Evolutionary conservation across 176 grass and related monocot species (phyloP).

Genomic region (Melocanna baccifera): DNA sequence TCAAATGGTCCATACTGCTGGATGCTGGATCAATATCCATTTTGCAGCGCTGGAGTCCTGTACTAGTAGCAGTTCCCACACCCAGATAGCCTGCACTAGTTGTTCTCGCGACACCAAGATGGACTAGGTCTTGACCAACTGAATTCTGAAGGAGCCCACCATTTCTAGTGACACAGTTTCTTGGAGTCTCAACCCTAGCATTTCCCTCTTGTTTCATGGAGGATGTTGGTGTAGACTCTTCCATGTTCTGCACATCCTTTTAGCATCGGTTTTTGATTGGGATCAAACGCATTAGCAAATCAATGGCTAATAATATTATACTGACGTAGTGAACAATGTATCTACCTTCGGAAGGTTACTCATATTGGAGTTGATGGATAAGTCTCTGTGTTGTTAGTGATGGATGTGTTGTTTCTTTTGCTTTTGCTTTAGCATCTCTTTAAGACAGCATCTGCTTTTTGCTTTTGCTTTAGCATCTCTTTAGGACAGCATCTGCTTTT

Average conservation of each 20-base stretch:
- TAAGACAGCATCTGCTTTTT: no score
- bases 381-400: no score
- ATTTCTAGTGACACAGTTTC: constrained; percentile 18
- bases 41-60: constrained; percentile 33
- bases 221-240: constrained; percentile 27
- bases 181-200: constrained; percentile 36
- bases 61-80: not conserved
- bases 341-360: constrained; percentile 39
- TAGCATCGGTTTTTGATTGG: constrained; percentile 10
- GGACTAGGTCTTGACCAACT: constrained; percentile 56
- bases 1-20: constrained; percentile 37
- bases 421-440: no score
- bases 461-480: no score
- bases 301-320: constrained; percentile 18
- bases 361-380: no score
- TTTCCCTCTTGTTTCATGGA: constrained; percentile 41
- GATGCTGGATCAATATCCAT: constrained; percentile 47
- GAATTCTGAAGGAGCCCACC: constrained; percentile 42
- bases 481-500: no score
- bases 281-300: not conserved
- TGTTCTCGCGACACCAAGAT: constrained; percentile 44
- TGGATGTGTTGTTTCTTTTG: no score
- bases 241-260: constrained; percentile 43
- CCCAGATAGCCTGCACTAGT: constrained; percentile 4
- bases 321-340: not conserved